Percentiles rank a stretch among this genome's conserved stretches.
Conservation (phyloP, 768 basidiomycete genomes). For the Rhizopogon sp. region DNA sequence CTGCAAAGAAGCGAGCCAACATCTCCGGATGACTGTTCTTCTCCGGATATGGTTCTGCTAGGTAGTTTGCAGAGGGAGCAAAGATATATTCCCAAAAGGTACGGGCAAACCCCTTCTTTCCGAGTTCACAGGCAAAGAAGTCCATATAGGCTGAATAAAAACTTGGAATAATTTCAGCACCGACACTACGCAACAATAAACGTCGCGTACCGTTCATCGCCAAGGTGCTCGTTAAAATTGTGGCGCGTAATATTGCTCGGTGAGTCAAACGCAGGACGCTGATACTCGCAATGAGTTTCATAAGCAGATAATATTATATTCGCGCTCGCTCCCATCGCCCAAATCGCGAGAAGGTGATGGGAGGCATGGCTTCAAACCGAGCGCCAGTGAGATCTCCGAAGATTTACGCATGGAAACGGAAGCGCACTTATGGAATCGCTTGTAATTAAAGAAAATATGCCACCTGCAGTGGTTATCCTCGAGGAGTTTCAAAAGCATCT, state of each 20-base stretch:
- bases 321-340: conserved; percentile 16
- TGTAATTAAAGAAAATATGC: conserved; percentile 32
- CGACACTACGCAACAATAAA: background rate
- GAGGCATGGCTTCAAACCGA: conserved; percentile 7
- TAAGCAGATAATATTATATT: conserved; percentile 34
- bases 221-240: conserved; percentile 53
- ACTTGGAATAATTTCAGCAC: conserved; percentile 23
- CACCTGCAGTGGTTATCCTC: conserved; percentile 26
- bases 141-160: conserved; percentile 55
- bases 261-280: conserved; percentile 35
- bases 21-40: conserved; percentile 46
- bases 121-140: conserved; percentile 45
- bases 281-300: conserved; percentile 23
- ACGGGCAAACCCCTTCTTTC: conserved; percentile 35
- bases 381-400: background rate
- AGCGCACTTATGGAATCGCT: conserved; percentile 30
- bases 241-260: conserved; percentile 39
- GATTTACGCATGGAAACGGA: background rate
- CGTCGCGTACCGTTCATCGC: conserved; percentile 43
- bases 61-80: conserved; percentile 38
- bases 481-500: conserved; percentile 14
- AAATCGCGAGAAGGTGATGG: conserved; percentile 14
- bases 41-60: conserved; percentile 16
- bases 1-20: conserved; percentile 51
- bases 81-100: conserved; percentile 58